Conservation (phyloP, 176 grass and related monocot genomes). For the Tillandsia fasciculata region DNA sequence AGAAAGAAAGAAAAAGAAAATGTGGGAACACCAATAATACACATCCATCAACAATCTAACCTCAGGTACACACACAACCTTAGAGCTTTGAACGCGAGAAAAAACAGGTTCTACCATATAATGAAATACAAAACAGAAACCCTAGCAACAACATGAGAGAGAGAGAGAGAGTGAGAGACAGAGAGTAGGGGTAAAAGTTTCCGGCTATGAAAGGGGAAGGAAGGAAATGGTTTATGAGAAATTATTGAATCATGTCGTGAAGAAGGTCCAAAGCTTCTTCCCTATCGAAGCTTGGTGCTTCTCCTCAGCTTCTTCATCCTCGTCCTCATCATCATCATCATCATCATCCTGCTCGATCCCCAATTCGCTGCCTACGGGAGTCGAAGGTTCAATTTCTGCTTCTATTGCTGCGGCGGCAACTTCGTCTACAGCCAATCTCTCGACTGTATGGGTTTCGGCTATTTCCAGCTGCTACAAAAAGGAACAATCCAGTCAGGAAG, state of each 20-base stretch:
- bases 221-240: not conserved
- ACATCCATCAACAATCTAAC: too few species aligned
- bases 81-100: too few species aligned
- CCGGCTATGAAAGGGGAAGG: not conserved
- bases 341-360: conserved; percentile 35
- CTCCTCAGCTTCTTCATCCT: conserved; percentile 42
- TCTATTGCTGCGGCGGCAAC: not conserved
- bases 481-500: conserved; percentile 1
- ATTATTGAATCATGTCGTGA: conserved; percentile 53
- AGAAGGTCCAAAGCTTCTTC: conserved; percentile 90
- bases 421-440: not conserved
- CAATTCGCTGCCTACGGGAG: conserved; percentile 39
- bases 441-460: conserved; percentile 21
- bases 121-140: too few species aligned
- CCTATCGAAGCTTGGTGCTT: conserved; percentile 53
- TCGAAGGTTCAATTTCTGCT: conserved; percentile 37
- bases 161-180: not conserved
- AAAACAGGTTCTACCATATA: too few species aligned
- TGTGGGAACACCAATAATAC: not conserved
- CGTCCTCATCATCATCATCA: conserved; percentile 44
- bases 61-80: too few species aligned
- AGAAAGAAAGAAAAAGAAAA: not conserved
- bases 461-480: conserved; percentile 26
- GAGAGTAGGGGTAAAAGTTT: not conserved
- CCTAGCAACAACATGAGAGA: not conserved